These are phyloP conservation scores for Coemansia sp. DNA, from an alignment of 192 early-diverging fungal species.

Conservation along the genomic window DNA sequence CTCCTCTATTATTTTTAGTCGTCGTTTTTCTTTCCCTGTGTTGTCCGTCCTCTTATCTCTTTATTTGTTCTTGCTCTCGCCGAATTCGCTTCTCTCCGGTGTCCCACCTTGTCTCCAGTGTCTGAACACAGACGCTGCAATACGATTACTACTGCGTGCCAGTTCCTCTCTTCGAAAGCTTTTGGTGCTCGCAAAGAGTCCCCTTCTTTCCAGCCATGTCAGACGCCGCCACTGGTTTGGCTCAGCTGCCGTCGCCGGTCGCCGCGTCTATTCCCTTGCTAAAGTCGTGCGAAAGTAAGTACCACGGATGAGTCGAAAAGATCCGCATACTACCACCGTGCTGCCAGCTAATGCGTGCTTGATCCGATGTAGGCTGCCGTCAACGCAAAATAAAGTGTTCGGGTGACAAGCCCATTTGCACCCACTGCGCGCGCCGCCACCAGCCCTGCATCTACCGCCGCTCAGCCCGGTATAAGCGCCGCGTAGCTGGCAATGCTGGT, in stretches of 20 bases:
- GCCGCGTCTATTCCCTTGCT: slow-evolving; percentile 42
- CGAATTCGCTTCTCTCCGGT: not conserved
- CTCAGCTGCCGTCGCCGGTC: slow-evolving; percentile 12
- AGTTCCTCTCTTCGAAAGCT: not conserved
- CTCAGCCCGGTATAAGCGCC: slow-evolving; percentile 56
- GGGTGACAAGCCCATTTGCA: slow-evolving; percentile 52
- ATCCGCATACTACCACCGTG: not conserved
- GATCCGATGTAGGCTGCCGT: slow-evolving; percentile 44
- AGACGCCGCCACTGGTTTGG: not conserved
- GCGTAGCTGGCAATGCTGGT: slow-evolving; percentile 9
- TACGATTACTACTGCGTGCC: not conserved
- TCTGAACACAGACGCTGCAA: not conserved
- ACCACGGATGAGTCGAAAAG: not conserved
- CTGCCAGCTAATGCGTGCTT: not conserved
- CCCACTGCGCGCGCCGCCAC: slow-evolving; percentile 52
- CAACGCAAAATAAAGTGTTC: slow-evolving; percentile 57
- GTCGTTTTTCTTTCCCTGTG: not conserved
- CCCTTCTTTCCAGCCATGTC: not conserved
- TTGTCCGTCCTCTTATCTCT: not conserved
- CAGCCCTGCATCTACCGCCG: slow-evolving; percentile 55
- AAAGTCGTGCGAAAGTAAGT: slow-evolving; percentile 58
- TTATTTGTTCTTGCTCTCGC: not conserved
- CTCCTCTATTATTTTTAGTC: not conserved
- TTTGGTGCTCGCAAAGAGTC: too few species aligned
- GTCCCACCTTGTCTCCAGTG: too few species aligned